Percentiles rank a stretch among this genome's conserved stretches.
Evolutionary conservation across 179 eudicot species (phyloP).

Genomic region (Beta lomatogona): DNA sequence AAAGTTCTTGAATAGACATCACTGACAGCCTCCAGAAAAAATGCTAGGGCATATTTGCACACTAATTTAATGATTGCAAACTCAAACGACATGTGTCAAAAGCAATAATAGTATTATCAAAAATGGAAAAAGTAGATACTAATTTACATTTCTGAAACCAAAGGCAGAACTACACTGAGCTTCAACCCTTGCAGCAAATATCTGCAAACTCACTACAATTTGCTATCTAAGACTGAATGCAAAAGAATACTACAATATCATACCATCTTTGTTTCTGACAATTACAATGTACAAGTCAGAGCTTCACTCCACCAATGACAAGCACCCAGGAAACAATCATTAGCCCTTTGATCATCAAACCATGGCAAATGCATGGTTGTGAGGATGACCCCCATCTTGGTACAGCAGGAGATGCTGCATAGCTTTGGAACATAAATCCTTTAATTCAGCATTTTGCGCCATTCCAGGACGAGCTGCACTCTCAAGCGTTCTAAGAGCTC

Average conservation of each 20-base stretch:
- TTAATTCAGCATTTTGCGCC: conserved; percentile 46
- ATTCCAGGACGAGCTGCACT: conserved; percentile 48
- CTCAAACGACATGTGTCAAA: not conserved
- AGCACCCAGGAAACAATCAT: conserved; percentile 10
- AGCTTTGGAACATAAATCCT: conserved; percentile 49
- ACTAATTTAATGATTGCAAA: not conserved
- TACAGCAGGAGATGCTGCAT: conserved; percentile 57
- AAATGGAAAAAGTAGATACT: not conserved
- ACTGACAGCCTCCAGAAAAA: not conserved
- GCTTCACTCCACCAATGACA: conserved; percentile 4
- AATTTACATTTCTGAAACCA: conserved; percentile 17
- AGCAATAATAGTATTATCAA: conserved; percentile 1
- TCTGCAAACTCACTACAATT: conserved; percentile 8
- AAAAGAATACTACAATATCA: conserved; percentile 10
- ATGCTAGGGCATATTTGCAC: not conserved
- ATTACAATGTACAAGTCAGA: conserved; percentile 24
- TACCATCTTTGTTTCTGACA: conserved; percentile 17
- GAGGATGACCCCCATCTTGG: conserved; percentile 54
- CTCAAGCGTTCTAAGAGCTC: conserved; percentile 55
- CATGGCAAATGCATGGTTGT: conserved; percentile 35
- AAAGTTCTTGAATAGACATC: not conserved
- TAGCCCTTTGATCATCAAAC: conserved; percentile 34
- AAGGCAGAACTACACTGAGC: not conserved
- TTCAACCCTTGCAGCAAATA: conserved; percentile 3
- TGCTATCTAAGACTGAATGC: conserved; percentile 1